Percentiles rank a stretch among this genome's conserved stretches.
These are phyloP conservation scores for Bipolaris cookei DNA, from an alignment of 2,329 filamentous ascomycete species.

Conservation along the genomic window DNA sequence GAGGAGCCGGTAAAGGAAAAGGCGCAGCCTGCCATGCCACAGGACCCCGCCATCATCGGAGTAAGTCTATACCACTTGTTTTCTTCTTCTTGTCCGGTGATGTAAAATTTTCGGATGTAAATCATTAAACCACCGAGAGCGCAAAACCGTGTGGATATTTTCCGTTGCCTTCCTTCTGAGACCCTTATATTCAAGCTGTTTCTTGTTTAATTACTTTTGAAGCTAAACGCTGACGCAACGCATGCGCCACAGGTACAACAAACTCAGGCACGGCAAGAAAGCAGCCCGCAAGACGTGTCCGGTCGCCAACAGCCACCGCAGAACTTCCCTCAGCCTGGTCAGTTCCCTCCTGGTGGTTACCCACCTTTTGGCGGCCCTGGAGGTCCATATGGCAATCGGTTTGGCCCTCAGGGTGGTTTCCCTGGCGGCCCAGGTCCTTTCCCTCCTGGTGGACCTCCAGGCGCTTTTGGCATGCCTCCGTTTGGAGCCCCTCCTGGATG, in stretches of 20 bases:
- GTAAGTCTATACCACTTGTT: constrained; percentile 68
- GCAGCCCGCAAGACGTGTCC: constrained; percentile 30
- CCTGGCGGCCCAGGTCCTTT: constrained; percentile 52
- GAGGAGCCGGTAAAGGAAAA: constrained; percentile 77
- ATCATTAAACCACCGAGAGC: constrained; percentile 84
- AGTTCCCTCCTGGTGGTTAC: constrained; percentile 52
- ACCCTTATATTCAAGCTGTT: constrained; percentile 19
- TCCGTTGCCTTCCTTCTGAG: constrained; percentile 99
- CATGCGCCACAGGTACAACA: constrained; percentile 42
- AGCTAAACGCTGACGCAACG: constrained; percentile 31
- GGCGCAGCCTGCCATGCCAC: constrained; percentile 78
- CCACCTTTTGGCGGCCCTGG: constrained; percentile 46
- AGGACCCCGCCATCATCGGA: constrained; percentile 95
- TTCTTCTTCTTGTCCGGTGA: constrained; percentile 64
- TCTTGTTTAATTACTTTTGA: constrained; percentile 17
- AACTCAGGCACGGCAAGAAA: constrained; percentile 33
- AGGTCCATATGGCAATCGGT: constrained; percentile 50
- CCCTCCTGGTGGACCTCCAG: constrained; percentile 54
- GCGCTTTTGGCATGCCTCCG: constrained; percentile 71
- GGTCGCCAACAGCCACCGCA: constrained; percentile 48
- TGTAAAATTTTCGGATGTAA: constrained; percentile 98
- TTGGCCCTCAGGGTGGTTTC: constrained; percentile 56
- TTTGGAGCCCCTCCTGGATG: constrained; percentile 76
- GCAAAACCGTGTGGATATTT: constrained; percentile 93
- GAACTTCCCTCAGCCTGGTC: constrained; percentile 49